phyloP scores from a whole-genome alignment of 805 yeast genomes.

The Aciculoconidium aculeatum region DNA sequence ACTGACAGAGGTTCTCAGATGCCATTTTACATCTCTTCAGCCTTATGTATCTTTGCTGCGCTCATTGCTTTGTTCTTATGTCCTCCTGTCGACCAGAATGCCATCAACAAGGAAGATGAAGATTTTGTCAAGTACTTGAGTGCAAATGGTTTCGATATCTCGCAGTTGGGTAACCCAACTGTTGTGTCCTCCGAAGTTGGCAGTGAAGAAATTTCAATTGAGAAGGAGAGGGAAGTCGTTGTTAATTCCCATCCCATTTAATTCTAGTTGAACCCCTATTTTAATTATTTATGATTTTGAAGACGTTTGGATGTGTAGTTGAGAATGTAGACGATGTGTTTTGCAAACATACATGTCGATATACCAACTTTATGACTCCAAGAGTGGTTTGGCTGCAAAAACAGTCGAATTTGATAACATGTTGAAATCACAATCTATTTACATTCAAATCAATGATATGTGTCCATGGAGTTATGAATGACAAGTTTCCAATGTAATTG shows the following conservation, averaged over 20 bases:
- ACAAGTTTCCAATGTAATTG: no score
- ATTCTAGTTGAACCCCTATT: background rate
- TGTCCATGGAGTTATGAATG: no score
- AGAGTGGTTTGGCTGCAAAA: no score
- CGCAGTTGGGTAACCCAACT: constrained; percentile 42
- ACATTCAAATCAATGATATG: no score
- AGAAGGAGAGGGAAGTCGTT: constrained; percentile 3
- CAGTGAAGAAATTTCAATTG: no score
- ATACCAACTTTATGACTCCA: no score
- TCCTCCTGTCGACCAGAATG: constrained; percentile 80
- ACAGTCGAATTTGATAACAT: no score
- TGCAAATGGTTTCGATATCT: constrained; percentile 64
- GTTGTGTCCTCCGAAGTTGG: constrained; percentile 5
- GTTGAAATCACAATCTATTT: no score
- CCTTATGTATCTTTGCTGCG: constrained; percentile 70
- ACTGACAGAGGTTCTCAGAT: constrained; percentile 57
- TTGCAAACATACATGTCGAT: no score
- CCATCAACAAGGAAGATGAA: constrained; percentile 72
- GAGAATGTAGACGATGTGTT: no score
- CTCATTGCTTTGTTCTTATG: constrained; percentile 60
- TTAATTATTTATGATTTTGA: no score
- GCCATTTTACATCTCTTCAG: constrained; percentile 78
- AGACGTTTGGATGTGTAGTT: no score
- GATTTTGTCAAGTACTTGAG: constrained; percentile 62
- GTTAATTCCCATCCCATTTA: constrained; percentile 3